These are phyloP conservation scores for Phytophthora hibernalis DNA, from an alignment of 352 stramenopile genomes.

Conservation along the genomic window DNA sequence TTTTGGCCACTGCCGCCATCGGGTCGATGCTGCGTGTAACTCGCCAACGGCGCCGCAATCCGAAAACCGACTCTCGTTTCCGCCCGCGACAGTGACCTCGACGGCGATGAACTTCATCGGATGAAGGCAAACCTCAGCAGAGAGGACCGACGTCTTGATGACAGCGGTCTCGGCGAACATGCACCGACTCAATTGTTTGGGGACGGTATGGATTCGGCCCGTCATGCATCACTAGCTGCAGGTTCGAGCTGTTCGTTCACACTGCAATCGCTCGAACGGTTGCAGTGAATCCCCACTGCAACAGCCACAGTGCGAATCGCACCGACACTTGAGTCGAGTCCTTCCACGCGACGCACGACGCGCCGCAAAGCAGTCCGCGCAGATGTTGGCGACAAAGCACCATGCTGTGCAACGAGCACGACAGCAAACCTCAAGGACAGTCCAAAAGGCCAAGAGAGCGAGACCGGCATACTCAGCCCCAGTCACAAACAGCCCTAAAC, in stretches of 20 bases:
- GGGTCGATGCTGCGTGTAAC: too few species aligned
- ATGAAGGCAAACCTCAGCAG: too few species aligned
- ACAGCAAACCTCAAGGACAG: neutral
- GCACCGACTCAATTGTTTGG: neutral
- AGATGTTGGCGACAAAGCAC: constrained; percentile 26
- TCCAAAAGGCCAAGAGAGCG: constrained; percentile 32
- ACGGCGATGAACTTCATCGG: too few species aligned
- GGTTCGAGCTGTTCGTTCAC: too few species aligned
- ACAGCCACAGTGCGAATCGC: too few species aligned
- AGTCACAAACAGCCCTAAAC: constrained; percentile 31
- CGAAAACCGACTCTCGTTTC: constrained; percentile 28
- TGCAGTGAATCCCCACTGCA: too few species aligned
- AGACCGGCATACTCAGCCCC: constrained; percentile 13
- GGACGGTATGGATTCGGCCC: too few species aligned
- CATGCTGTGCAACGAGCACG: constrained; percentile 1
- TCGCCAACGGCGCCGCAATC: constrained; percentile 5
- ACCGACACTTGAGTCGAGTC: constrained; percentile 6
- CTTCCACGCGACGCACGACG: constrained; percentile 30
- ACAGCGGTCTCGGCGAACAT: constrained; percentile 2
- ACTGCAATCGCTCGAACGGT: too few species aligned
- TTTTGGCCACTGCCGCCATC: too few species aligned
- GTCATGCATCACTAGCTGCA: neutral
- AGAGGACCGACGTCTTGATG: too few species aligned
- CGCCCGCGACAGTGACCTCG: too few species aligned
- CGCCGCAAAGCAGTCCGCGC: constrained; percentile 26